phyloP scores from a whole-genome alignment of 352 stramenopile species.

The Pythium biforme region DNA sequence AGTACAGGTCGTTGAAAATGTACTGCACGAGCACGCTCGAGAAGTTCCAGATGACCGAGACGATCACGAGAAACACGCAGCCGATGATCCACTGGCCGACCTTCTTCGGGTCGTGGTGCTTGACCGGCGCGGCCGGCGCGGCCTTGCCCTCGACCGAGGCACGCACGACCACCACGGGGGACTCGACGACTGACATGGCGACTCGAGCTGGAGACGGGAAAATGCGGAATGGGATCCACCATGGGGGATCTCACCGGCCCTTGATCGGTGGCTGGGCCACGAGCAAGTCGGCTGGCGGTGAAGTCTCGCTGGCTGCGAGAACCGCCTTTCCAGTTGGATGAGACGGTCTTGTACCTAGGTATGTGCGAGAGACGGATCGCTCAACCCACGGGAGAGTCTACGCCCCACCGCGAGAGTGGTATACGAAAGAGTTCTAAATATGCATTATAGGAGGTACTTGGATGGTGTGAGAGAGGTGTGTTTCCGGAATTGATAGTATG shows the following conservation, averaged over 20 bases:
- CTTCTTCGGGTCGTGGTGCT: not conserved
- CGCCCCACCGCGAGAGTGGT: too few relatives aligned
- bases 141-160: too few relatives aligned
- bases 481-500: too few relatives aligned
- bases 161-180: slow-evolving; percentile 1
- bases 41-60: slow-evolving; percentile 84
- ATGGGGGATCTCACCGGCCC: not conserved
- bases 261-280: too few relatives aligned
- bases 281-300: too few relatives aligned
- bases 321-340: not conserved
- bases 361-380: not conserved
- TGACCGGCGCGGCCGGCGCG: not conserved
- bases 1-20: slow-evolving; percentile 86
- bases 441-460: not conserved
- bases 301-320: too few relatives aligned
- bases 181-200: not conserved
- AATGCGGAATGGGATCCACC: not conserved
- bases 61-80: slow-evolving; percentile 68
- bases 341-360: not conserved
- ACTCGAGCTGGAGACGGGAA: not conserved
- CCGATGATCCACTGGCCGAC: slow-evolving; percentile 58
- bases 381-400: not conserved
- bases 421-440: not conserved
- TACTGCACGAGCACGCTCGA: slow-evolving; percentile 88
- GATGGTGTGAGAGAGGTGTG: too few relatives aligned